Evolutionary conservation across 2,329 filamentous ascomycete genomes (phyloP), one percentile per base, ranked within the genome.

Genomic region (Penicillium sclerotiorum): DNA sequence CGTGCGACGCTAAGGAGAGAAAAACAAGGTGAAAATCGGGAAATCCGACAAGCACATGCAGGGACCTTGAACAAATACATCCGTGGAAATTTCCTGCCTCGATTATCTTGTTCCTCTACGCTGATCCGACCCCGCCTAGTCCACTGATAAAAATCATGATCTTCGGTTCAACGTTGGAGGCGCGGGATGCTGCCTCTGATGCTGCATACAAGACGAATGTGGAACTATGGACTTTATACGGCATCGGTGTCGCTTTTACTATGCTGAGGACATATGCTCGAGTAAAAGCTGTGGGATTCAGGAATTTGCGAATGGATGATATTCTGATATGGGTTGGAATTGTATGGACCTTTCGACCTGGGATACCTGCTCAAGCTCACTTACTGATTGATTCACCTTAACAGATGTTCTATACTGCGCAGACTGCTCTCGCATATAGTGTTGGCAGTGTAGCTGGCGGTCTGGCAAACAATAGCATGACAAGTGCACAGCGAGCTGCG

Each of bases 401-500:
- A 21, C 22, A 80, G 76, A 47, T 76, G 8, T 68, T 80, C 39
- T 81, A 82, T 47, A 70, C 73, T 1, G 63, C 73, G 4, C 76
- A 82, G 57, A 73, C 77, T 1, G 67, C 66, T 23, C 64, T 77
- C 15, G 74, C 72, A 4, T 76, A 80, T 39, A 70, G 67, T n/a
- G 73, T 80, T 8, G 76, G 76, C 11, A 70, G 71, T 27, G 60
- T 63, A 12, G 76, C 71, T 15, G 65, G 72, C 37, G 80, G 80
- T 0, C 66, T 83, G 1, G 79, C 80, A 12, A 83, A 83, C 52
- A 80, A 80, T 54, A 73, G 73, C 45, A 81, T 84, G 77, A 77
- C 79, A 2, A 64, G 74, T 21, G 71, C 69, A 8, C 63, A 80
- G 52, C 73, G 81, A 8, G 66, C 59, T 7, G 66, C 70, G 0